Evolutionary conservation across 176 grass and related monocot species (phyloP).

Genomic region (Bromus sterilis): DNA sequence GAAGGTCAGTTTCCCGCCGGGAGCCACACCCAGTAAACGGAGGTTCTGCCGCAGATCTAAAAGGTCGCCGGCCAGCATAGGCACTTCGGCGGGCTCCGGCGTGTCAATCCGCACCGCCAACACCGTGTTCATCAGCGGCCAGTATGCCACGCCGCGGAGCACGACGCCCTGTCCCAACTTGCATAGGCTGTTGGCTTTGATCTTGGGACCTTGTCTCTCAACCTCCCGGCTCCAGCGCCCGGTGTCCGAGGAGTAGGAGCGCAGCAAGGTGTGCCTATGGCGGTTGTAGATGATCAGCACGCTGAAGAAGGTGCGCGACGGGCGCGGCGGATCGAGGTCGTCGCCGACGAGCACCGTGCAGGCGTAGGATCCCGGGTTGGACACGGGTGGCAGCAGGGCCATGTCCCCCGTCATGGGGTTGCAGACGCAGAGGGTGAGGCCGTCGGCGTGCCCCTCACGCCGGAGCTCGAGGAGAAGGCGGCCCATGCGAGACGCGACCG

Average conservation of each 20-base stretch:
- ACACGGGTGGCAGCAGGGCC: background rate
- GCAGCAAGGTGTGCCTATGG: background rate
- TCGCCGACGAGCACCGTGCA: background rate
- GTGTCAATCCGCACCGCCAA: slow-evolving; percentile 6
- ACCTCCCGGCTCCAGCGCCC: background rate
- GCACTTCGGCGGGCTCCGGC: background rate
- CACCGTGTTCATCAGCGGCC: background rate
- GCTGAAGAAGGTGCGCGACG: background rate
- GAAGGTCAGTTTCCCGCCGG: slow-evolving; percentile 4
- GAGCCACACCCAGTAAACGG: slow-evolving; percentile 26
- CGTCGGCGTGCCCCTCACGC: background rate
- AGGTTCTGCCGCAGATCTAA: background rate
- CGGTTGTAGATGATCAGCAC: slow-evolving; percentile 11
- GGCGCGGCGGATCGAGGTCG: background rate
- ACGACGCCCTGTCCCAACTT: background rate
- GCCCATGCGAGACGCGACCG: background rate
- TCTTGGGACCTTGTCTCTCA: background rate
- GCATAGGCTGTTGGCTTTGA: background rate
- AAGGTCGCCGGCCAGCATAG: background rate
- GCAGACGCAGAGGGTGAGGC: background rate
- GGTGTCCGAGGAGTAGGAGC: background rate
- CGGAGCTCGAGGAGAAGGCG: background rate
- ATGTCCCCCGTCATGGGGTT: background rate
- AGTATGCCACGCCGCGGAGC: background rate
- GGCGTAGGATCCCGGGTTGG: background rate